These are phyloP conservation scores for Arabidopsis arenosa DNA, from an alignment of 345 rosid species.

Conservation along the genomic window DNA sequence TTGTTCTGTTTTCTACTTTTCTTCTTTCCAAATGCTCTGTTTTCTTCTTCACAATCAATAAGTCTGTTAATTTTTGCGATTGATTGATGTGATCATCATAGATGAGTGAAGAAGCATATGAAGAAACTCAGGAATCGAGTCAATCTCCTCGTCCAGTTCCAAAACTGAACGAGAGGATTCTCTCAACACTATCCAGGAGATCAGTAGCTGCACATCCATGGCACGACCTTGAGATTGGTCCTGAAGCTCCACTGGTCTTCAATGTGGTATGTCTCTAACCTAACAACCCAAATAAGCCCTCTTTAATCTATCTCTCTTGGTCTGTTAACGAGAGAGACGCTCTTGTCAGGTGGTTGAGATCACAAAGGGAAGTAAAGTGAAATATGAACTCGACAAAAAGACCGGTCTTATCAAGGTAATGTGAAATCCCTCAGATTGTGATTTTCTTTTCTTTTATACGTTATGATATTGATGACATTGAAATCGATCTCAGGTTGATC, in stretches of 20 bases:
- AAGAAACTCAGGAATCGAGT: slow-evolving; percentile 39
- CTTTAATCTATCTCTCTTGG: neutral
- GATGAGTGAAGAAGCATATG: slow-evolving; percentile 58
- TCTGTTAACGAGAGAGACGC: slow-evolving; percentile 20
- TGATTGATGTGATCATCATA: slow-evolving; percentile 17
- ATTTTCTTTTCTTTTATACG: neutral
- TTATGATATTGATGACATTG: neutral
- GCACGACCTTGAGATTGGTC: slow-evolving; percentile 99
- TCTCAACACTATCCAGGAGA: slow-evolving; percentile 90
- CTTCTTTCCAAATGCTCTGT: slow-evolving; percentile 10
- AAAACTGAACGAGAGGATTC: slow-evolving; percentile 85
- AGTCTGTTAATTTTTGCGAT: neutral
- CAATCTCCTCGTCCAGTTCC: slow-evolving; percentile 52
- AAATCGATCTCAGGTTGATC: slow-evolving; percentile 65
- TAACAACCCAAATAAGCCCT: neutral
- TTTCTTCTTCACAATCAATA: neutral
- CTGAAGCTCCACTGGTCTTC: slow-evolving; percentile 79
- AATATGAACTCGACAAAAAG: slow-evolving; percentile 97
- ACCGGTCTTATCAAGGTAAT: slow-evolving; percentile 89
- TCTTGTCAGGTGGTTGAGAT: slow-evolving; percentile 85
- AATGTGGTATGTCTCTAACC: slow-evolving; percentile 58
- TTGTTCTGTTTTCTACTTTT: neutral
- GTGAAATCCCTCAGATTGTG: neutral
- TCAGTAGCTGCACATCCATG: slow-evolving; percentile 99
- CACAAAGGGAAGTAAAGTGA: slow-evolving; percentile 95